phyloP scores from a whole-genome alignment of 768 basidiomycete species.

The Myochromella boudieri region DNA sequence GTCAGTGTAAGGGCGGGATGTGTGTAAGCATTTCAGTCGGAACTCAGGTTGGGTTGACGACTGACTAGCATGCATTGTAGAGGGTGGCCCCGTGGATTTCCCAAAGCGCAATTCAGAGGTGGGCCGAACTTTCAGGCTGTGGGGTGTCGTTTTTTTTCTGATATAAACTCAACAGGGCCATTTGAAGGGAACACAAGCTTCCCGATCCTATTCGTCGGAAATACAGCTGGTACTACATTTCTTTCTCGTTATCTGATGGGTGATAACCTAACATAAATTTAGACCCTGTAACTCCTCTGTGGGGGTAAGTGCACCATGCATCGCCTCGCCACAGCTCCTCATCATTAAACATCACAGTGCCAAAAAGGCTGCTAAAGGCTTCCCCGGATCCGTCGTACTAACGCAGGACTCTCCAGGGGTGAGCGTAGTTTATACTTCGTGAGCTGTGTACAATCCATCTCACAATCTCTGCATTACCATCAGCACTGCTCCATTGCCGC shows the following conservation, averaged over 20 bases:
- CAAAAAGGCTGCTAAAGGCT: conserved; percentile 35
- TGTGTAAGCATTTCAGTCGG: conserved; percentile 24
- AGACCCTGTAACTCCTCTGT: conserved; percentile 26
- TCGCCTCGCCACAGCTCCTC: too few relatives aligned
- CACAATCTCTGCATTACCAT: background rate
- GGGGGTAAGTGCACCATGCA: conserved; percentile 23
- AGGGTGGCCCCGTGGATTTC: conserved; percentile 23
- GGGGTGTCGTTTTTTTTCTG: background rate
- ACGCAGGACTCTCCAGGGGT: conserved; percentile 43
- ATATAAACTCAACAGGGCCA: conserved; percentile 19
- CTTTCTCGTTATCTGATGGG: background rate
- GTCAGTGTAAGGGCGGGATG: conserved; percentile 25
- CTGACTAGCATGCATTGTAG: conserved; percentile 7
- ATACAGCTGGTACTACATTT: conserved; percentile 20
- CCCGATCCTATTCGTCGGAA: conserved; percentile 26
- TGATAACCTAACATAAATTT: background rate
- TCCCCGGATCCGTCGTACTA: conserved; percentile 36
- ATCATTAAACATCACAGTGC: too few relatives aligned
- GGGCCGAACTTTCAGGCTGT: background rate
- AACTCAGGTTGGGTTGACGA: background rate
- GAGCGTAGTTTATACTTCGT: conserved; percentile 13
- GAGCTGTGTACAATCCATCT: background rate
- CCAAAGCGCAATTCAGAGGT: conserved; percentile 24
- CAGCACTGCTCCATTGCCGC: conserved; percentile 25
- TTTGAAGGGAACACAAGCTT: conserved; percentile 29